Evolutionary conservation across 345 rosid species (phyloP), one percentile per base, ranked within the genome.

Genomic region (Populus tremula): DNA sequence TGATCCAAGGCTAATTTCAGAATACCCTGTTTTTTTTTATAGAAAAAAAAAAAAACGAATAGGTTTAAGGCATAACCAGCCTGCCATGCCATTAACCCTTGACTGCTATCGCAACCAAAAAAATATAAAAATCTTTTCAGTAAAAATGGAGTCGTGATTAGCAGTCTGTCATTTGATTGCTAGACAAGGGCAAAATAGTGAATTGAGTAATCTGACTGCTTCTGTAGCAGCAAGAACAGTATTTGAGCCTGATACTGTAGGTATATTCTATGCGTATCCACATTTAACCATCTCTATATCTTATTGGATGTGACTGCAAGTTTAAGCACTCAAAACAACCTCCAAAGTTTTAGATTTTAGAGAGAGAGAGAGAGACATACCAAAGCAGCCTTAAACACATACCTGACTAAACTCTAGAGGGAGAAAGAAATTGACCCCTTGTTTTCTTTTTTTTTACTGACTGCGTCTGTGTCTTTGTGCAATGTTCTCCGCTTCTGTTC

Each of bases 401-500:
- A 8, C 8, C 18, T 0, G 4, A 14, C 29, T n/a, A 14, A 10
- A n/a, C n/a, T 31, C 43, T 31, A 39, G 68, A 41, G n/a, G 27
- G 41, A 61, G 18, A 29, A 5, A 31, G n/a, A 50, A 67, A 41
- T 11, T 5, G 21, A 25, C 29, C 25, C 21, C 10, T 2, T 23
- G 4, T 43, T 43, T 21, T 53, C 54, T 23, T 23, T 4, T n/a
- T n/a, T 25, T 21, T 25, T 3, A 1, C 64, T 56, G 13, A n/a
- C 27, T 23, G 53, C 14, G 53, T 69, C 20, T 36, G 33, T n/a
- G 63, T 59, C 25, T 53, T 21, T 76, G 70, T 80, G 73, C 83
- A 78, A 91, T 94, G 95, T 85, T 89, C 74, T 82, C 86, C 76
- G 78, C 80, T 84, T 86, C 76, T 74, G 67, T 87, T 78, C 73